Evolutionary conservation across 2,329 filamentous ascomycete species (phyloP), one percentile per base, ranked within the genome.

Genomic region (Arthrobotrys iridis): DNA sequence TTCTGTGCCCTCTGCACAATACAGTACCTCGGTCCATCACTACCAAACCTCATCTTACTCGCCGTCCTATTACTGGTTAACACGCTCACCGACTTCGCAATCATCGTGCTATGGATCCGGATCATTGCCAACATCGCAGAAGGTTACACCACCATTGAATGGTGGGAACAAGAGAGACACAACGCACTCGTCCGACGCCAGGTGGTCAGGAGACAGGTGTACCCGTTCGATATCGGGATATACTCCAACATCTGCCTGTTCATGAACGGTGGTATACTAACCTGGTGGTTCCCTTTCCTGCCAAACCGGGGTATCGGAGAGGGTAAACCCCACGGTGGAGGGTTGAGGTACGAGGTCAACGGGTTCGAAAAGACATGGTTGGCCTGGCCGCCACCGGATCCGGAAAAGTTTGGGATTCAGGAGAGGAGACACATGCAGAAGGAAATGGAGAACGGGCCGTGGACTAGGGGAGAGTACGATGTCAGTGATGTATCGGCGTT

Each of bases 151-250:
- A 92, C 91, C 81, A 95, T 96, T 79, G 92, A 96, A 82, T 86
- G 86, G 75, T 94, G 91, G 91, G 91, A 91, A 80, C 81, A 88
- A 50, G 88, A 90, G 77, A 84, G 88, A 0, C 88, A 91, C 81
- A 86, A 88, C 77, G 84, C 86, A 6, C 81, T 88, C 0, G 82
- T 88, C 22, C 82, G 84, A 0, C 80, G 81, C 1, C 80, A 80
- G 62, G 80, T 82, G 1, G 82, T 82, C 18, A 22, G 81, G 80
- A 0, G 80, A 62, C 87, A 93, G 79, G 91, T 94, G 81, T 95
- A 93, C 78, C 92, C 92, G 0, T 95, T 93, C 82, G 92, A 96
- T 79, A 83, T 94, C 46, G 91, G 91, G 57, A 84, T 95, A 78
- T 93, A 88, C 83, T 81, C 83, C 35, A 96, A 96, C 81, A 85